These are phyloP conservation scores for Rhodotorula taiwanensis DNA, from an alignment of 768 basidiomycete genomes.

Conservation along the genomic window DNA sequence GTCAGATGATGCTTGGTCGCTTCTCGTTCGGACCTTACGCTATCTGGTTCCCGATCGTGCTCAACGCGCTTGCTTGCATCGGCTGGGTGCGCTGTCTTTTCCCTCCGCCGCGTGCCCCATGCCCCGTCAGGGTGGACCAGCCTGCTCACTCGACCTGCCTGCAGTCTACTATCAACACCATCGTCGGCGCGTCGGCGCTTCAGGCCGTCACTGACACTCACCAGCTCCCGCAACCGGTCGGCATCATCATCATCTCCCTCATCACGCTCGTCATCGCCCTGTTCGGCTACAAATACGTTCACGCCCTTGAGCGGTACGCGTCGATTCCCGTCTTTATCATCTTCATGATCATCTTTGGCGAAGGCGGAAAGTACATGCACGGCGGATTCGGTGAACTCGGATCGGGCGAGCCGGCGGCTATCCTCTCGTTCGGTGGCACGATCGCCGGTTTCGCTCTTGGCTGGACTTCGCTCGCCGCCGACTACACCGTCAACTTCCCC, in stretches of 20 bases:
- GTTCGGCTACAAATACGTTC: slow-evolving; percentile 46
- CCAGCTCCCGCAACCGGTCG: slow-evolving; percentile 47
- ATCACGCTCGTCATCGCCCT: slow-evolving; percentile 47
- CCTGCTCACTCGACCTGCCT: slow-evolving; percentile 28
- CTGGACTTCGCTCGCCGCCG: slow-evolving; percentile 48
- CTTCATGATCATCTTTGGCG: slow-evolving; percentile 43
- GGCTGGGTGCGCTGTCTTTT: slow-evolving; percentile 7
- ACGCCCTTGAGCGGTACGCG: slow-evolving; percentile 48
- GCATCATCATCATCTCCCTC: slow-evolving; percentile 50
- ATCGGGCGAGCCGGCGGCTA: slow-evolving; percentile 44
- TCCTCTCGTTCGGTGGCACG: slow-evolving; percentile 47
- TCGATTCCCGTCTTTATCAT: slow-evolving; percentile 49
- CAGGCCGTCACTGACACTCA: slow-evolving; percentile 37
- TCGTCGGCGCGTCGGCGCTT: slow-evolving; percentile 41
- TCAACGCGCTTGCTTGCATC: slow-evolving; percentile 37
- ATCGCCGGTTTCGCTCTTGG: slow-evolving; percentile 47
- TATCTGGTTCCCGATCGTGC: slow-evolving; percentile 42
- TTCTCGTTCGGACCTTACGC: slow-evolving; percentile 47
- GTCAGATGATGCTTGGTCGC: slow-evolving; percentile 50
- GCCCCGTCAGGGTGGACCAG: no score
- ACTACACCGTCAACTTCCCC: slow-evolving; percentile 51
- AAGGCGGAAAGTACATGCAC: slow-evolving; percentile 22
- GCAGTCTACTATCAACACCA: slow-evolving; percentile 43
- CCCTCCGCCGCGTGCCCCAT: background rate
- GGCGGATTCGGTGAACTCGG: slow-evolving; percentile 39